Evolutionary conservation across 371 early-diverging fungal genomes (phyloP), one percentile per base, ranked within the genome.

Genomic region (Encephalitozoon romaleae): DNA sequence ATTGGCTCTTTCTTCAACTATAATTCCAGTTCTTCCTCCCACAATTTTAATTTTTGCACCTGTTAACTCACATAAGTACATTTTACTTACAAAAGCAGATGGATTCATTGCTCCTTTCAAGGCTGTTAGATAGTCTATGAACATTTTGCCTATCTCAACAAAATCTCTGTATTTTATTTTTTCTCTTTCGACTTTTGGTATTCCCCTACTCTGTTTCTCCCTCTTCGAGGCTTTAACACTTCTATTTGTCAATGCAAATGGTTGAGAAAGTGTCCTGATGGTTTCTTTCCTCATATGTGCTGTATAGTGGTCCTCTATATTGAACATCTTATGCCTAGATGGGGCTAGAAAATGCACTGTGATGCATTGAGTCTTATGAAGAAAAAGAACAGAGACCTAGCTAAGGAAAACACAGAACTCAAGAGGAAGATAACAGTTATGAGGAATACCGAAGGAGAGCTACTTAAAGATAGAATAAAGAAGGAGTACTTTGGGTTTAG

Each of bases 1-100:
- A 59, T 77, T 77, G 42, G 52, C 63, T 72, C 77, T 25, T 63
- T 77, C 77, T 47, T 77, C 77, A 39, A 72, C 59, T 11, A 77
- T 59, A 12, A 77, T 67, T 26, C 71, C 72, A 12, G 4, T 5
- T 21, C 21, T 52, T 30, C 30, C 39, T 9, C 49, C 51, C 18
- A 47, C 32, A 15, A 72, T 18, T 66, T 72, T 63, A n/a, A 77
- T 34, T 23, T 41, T 21, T 28, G 77, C 71, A 45, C 77, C 77
- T 2, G 77, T 77, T 15, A 77, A 59, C 32, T 77, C 77, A 9
- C 64, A 45, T 49, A 67, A 72, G 25, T 67, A 77, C 23, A 77
- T 41, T n/a, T 51, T 64, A 18, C 51, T 38, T 25, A 64, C 41
- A 47, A 73, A 65, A 2, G 34, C n/a, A 0, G 32, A 67, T 12